Evolutionary conservation across 2,329 filamentous ascomycete species (phyloP).

Genomic region (Verticillium isaacii): DNA sequence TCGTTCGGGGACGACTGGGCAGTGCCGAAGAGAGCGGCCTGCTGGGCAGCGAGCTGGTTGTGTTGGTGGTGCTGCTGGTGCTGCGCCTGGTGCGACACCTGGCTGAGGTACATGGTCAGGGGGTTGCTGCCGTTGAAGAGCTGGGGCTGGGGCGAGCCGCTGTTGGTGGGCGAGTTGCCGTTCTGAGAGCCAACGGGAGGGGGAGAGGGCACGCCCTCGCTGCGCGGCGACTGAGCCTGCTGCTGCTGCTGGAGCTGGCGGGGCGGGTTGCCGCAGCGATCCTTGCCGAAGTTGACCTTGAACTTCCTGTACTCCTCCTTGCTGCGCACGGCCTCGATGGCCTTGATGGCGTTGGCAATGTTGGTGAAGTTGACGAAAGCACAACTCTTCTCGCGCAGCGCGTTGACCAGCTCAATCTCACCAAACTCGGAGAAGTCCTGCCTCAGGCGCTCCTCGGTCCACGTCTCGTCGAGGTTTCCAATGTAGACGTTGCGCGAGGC

Average conservation of each 20-base stretch:
- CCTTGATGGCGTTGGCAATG: slow-evolving; percentile 99
- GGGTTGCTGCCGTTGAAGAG: slow-evolving; percentile 87
- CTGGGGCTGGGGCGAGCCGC: slow-evolving; percentile 32
- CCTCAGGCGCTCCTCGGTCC: slow-evolving; percentile 91
- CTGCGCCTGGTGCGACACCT: slow-evolving; percentile 69
- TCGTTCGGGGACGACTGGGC: slow-evolving; percentile 57
- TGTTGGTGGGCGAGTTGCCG: slow-evolving; percentile 50
- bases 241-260: slow-evolving; percentile 70
- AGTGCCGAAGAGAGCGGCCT: slow-evolving; percentile 75
- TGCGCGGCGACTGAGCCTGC: slow-evolving; percentile 52
- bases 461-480: slow-evolving; percentile 93
- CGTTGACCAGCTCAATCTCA: slow-evolving; percentile 96
- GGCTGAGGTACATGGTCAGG: slow-evolving; percentile 87
- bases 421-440: slow-evolving; percentile 97
- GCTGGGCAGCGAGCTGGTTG: slow-evolving; percentile 67
- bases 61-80: slow-evolving; percentile 73
- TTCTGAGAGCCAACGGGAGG: slow-evolving; percentile 20
- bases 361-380: slow-evolving; percentile 99
- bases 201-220: slow-evolving; percentile 44
- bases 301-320: slow-evolving; percentile 97
- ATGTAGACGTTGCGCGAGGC: slow-evolving; percentile 99
- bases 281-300: slow-evolving; percentile 99
- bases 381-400: slow-evolving; percentile 96
- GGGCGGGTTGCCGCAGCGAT: slow-evolving; percentile 93
- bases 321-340: slow-evolving; percentile 90